Evolutionary conservation across 805 yeast species (phyloP).

Genomic region (Komagataella pseudopastoris): DNA sequence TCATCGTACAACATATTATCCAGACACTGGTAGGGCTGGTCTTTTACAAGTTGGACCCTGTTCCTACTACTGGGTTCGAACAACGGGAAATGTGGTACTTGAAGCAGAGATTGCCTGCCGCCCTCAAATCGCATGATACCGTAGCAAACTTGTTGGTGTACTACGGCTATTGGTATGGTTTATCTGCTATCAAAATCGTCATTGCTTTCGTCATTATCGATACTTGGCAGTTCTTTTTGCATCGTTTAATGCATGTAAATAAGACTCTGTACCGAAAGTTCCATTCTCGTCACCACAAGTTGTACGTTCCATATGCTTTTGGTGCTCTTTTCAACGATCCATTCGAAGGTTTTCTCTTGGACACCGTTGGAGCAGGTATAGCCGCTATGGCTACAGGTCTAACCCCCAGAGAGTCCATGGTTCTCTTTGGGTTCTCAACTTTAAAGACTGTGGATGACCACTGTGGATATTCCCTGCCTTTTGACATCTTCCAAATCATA

Average conservation of each 20-base stretch:
- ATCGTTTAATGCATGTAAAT: conserved; percentile 79
- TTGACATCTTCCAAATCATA: conserved; percentile 75
- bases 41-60: conserved; percentile 43
- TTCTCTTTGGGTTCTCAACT: conserved; percentile 78
- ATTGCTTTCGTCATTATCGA: conserved; percentile 69
- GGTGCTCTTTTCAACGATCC: conserved; percentile 96
- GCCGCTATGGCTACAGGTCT: conserved; percentile 53
- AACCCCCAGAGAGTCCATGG: conserved; percentile 62
- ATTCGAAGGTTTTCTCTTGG: conserved; percentile 84
- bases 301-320: conserved; percentile 92
- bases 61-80: conserved; percentile 39
- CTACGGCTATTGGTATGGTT: conserved; percentile 46
- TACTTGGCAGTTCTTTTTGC: conserved; percentile 91
- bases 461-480: conserved; percentile 93
- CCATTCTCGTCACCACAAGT: conserved; percentile 89
- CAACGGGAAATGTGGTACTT: conserved; percentile 30
- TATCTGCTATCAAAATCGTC: conserved; percentile 41
- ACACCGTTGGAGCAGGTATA: conserved; percentile 84
- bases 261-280: conserved; percentile 61
- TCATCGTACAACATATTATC: conserved; percentile 69
- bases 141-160: conserved; percentile 37
- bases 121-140: conserved; percentile 2
- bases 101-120: conserved; percentile 17
- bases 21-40: conserved; percentile 61
- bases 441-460: conserved; percentile 97